A percentile compares a stretch with the other conserved stretches of the same genome.
phyloP scores from a whole-genome alignment of 306 rosid genomes.

The Trifolium repens region DNA sequence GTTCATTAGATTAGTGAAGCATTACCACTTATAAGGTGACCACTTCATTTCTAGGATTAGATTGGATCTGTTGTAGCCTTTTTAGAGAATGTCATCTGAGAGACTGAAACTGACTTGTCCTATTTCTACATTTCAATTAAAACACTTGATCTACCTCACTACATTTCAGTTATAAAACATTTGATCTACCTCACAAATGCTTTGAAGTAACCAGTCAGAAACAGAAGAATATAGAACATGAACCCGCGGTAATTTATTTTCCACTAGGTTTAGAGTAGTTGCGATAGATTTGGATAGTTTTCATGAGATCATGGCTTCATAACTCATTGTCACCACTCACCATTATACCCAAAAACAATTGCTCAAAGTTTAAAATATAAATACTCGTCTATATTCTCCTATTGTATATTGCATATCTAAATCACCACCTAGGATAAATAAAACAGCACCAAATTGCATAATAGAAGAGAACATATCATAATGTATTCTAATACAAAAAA shows the following conservation, averaged over 20 bases:
- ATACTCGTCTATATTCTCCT: neutral
- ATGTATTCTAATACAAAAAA: neutral
- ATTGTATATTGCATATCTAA: neutral
- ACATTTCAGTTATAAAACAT: no score
- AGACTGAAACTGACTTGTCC: neutral
- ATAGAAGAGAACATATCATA: neutral
- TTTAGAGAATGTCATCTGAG: slow-evolving; percentile 17
- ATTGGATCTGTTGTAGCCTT: slow-evolving; percentile 8
- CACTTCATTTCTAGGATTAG: slow-evolving; percentile 12
- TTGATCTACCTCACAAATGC: no score
- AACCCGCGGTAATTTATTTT: neutral
- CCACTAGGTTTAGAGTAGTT: neutral
- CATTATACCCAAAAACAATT: neutral
- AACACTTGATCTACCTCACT: neutral
- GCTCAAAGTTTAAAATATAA: neutral
- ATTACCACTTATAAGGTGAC: neutral
- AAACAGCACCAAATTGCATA: slow-evolving; percentile 7
- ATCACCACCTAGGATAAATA: neutral
- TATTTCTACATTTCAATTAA: slow-evolving; percentile 15
- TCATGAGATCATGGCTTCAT: neutral
- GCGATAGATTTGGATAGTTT: neutral
- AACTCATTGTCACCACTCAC: neutral
- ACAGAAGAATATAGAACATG: neutral
- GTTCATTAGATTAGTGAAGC: slow-evolving; percentile 13
- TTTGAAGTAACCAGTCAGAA: no score